Conservation (phyloP, 148 eudicot genomes). For the Camellia japonica region DNA sequence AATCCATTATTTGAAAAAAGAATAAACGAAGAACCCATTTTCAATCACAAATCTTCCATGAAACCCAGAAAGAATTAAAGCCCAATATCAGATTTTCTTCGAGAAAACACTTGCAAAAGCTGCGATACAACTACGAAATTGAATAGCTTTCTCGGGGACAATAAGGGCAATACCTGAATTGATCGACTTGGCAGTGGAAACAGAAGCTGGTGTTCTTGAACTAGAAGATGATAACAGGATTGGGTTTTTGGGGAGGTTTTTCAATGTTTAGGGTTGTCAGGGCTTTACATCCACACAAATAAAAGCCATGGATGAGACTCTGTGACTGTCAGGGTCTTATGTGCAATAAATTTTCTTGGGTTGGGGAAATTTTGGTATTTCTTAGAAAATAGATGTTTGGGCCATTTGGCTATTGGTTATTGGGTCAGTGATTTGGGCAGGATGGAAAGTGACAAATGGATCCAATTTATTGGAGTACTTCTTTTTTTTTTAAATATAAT, state of each 20-base stretch:
- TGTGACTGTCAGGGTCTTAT: too few relatives aligned
- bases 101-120: constrained; percentile 4
- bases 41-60: constrained; percentile 16
- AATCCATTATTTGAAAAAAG: constrained; percentile 50
- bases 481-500: too few relatives aligned
- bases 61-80: background rate
- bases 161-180: constrained; percentile 12
- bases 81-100: constrained; percentile 11
- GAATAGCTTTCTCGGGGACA: background rate
- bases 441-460: too few relatives aligned
- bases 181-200: constrained; percentile 8
- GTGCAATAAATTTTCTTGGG: too few relatives aligned
- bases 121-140: background rate
- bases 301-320: too few relatives aligned
- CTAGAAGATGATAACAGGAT: background rate
- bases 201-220: background rate
- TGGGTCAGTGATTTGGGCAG: too few relatives aligned
- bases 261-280: background rate
- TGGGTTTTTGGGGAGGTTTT: background rate
- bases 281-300: constrained; percentile 8
- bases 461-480: too few relatives aligned
- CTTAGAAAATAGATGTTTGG: too few relatives aligned
- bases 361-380: too few relatives aligned
- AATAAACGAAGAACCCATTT: constrained; percentile 57
- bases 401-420: too few relatives aligned